A percentile compares a stretch with the other conserved stretches of the same genome.
Conservation (phyloP, 305 asterid genomes). For the Ajuga reptans region DNA sequence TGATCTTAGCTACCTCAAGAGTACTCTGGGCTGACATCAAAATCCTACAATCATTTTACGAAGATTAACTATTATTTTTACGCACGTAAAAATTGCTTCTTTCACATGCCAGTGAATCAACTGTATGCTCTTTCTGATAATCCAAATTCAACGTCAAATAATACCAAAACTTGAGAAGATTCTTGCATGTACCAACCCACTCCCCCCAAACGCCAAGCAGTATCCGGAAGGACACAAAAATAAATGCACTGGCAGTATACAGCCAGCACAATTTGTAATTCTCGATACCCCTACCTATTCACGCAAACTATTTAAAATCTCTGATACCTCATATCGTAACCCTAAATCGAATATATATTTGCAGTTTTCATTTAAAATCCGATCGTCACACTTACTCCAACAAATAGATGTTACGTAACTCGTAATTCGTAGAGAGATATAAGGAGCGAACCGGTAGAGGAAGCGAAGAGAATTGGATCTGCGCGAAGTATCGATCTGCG, state of each 20-base stretch:
- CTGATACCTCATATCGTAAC: conserved; percentile 25
- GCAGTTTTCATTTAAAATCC: conserved; percentile 18
- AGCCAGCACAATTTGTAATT: neutral
- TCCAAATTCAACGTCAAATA: neutral
- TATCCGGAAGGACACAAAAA: neutral
- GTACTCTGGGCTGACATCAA: neutral
- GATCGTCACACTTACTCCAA: conserved; percentile 19
- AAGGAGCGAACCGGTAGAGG: conserved; percentile 19
- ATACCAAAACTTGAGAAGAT: neutral
- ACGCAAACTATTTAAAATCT: conserved; percentile 17
- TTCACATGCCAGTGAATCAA: conserved; percentile 1
- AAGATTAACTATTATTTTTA: neutral
- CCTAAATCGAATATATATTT: conserved; percentile 22
- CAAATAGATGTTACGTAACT: conserved; percentile 2
- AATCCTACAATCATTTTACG: neutral
- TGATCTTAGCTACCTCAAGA: conserved; percentile 3
- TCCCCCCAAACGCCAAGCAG: neutral
- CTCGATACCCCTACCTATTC: neutral
- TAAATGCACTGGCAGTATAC: conserved; percentile 3
- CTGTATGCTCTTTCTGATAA: neutral
- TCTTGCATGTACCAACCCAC: neutral
- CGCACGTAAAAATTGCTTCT: neutral
- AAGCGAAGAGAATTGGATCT: conserved; percentile 33
- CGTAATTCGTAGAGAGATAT: neutral
- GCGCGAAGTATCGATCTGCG: conserved; percentile 30